Evolutionary conservation across 2,329 filamentous ascomycete genomes (phyloP).

Genomic region (Sporothrix brasiliensis): DNA sequence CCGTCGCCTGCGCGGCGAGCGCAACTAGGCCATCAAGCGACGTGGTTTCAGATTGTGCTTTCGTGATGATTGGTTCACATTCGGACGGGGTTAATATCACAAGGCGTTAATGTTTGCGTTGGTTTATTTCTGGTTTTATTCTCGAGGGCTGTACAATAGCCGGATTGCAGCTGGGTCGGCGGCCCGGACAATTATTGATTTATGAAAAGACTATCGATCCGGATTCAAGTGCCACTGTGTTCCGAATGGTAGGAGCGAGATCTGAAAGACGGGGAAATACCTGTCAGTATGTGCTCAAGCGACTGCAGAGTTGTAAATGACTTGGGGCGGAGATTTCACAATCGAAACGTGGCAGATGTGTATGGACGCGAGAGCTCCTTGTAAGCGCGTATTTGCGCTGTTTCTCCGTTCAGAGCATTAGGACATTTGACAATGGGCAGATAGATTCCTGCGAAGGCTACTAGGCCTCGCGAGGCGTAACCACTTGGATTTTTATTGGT

Average conservation of each 20-base stretch:
- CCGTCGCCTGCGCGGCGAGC: constrained; percentile 90
- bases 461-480: background rate
- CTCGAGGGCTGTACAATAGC: constrained; percentile 51
- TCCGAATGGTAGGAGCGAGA: no score
- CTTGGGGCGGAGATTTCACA: no score
- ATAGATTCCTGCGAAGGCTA: no score
- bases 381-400: no score
- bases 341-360: no score
- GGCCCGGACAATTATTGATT: constrained; percentile 34
- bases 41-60: constrained; percentile 42
- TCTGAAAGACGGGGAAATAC: no score
- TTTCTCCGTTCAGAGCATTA: no score
- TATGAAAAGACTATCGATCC: constrained; percentile 24
- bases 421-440: no score
- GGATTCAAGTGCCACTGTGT: no score
- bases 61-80: constrained; percentile 46
- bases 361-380: no score
- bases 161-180: constrained; percentile 35
- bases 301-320: no score
- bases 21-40: constrained; percentile 64
- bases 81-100: constrained; percentile 45
- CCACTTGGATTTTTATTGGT: background rate
- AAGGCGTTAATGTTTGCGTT: constrained; percentile 51
- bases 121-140: constrained; percentile 40
- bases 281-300: no score